Percentiles rank a stretch among this genome's conserved stretches.
These are phyloP conservation scores for Pythium biforme DNA, from an alignment of 352 stramenopile genomes.

Conservation along the genomic window DNA sequence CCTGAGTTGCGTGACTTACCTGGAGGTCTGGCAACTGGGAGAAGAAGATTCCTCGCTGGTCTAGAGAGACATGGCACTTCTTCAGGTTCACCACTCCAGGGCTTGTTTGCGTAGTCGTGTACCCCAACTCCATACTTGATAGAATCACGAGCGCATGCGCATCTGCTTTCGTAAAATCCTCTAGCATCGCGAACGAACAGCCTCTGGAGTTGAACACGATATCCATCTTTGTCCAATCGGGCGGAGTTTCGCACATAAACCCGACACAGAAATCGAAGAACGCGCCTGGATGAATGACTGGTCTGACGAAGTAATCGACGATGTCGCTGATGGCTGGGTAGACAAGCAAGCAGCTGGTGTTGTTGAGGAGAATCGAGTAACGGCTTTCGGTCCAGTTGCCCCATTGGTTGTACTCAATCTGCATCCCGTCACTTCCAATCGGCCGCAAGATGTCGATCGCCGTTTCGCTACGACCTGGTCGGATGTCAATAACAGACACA, in stretches of 20 bases:
- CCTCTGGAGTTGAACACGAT: constrained; percentile 59
- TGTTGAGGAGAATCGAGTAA: constrained; percentile 69
- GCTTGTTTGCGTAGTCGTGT: constrained; percentile 61
- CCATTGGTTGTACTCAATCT: constrained; percentile 81
- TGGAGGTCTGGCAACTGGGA: constrained; percentile 83
- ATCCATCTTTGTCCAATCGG: constrained; percentile 84
- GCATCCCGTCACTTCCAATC: constrained; percentile 61
- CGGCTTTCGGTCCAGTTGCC: constrained; percentile 71
- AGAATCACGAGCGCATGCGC: constrained; percentile 75
- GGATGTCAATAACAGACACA: constrained; percentile 62
- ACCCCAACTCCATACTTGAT: constrained; percentile 62
- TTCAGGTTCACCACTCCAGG: constrained; percentile 56
- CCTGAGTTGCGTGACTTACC: constrained; percentile 30
- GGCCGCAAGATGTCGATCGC: constrained; percentile 72
- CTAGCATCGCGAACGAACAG: constrained; percentile 80
- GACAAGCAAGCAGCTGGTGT: constrained; percentile 78
- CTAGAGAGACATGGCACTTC: constrained; percentile 80
- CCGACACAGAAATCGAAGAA: constrained; percentile 64
- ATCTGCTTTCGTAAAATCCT: constrained; percentile 71
- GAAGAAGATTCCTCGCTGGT: constrained; percentile 83
- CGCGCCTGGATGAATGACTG: constrained; percentile 41
- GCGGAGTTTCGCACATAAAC: constrained; percentile 59
- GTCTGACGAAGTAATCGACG: constrained; percentile 61
- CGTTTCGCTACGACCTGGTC: constrained; percentile 44
- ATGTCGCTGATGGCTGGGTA: constrained; percentile 66